A percentile compares a stretch with the other conserved stretches of the same genome.
These are phyloP conservation scores for Neonectria punicea DNA, from an alignment of 2,329 filamentous ascomycete genomes.

Conservation along the genomic window DNA sequence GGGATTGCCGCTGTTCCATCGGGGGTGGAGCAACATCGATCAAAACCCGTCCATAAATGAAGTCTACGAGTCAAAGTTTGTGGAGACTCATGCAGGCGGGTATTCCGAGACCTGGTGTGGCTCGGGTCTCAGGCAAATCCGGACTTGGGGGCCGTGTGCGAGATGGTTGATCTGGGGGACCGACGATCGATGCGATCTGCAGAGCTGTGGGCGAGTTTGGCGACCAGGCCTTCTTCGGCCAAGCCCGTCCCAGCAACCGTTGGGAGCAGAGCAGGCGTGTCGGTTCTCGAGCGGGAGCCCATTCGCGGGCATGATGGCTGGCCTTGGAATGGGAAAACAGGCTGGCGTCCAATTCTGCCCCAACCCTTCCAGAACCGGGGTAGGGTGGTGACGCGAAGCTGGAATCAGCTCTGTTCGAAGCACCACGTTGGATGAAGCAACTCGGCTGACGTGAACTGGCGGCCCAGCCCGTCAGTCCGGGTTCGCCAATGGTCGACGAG, in stretches of 20 bases:
- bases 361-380: background rate
- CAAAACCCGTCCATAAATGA: background rate
- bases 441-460: background rate
- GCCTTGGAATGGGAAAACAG: conserved; percentile 1
- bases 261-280: background rate
- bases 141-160: conserved; percentile 1
- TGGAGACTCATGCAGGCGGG: conserved; percentile 2
- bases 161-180: conserved; percentile 6
- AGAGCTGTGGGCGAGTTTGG: background rate
- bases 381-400: conserved; percentile 5
- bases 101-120: conserved; percentile 13
- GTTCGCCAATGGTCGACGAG: background rate
- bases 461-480: background rate
- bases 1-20: background rate
- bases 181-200: conserved; percentile 10
- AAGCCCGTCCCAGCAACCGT: background rate
- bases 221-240: background rate
- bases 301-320: background rate
- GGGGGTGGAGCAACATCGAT: conserved; percentile 1
- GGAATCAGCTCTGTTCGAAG: background rate
- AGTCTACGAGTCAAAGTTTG: conserved; percentile 4
- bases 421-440: background rate
- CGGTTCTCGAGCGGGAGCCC: background rate
- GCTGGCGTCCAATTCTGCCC: background rate
- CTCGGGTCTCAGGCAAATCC: conserved; percentile 4